Conservation (phyloP, 805 yeast species). For the Scheffersomyces ergatensis region DNA sequence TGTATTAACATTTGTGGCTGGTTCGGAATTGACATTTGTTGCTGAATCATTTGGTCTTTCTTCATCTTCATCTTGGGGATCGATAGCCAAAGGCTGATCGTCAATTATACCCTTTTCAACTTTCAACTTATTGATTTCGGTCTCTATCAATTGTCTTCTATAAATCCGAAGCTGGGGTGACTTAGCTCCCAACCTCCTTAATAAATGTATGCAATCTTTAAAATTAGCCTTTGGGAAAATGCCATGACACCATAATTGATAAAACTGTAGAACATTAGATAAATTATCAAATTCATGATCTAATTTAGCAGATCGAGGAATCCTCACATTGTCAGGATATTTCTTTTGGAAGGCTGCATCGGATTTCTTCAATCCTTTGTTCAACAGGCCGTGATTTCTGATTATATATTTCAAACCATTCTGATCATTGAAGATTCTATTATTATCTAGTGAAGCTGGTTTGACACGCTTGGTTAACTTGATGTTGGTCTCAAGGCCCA, state of each 20-base stretch:
- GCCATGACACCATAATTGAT: conserved; percentile 46
- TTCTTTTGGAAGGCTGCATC: conserved; percentile 18
- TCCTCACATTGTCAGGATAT: conserved; percentile 1
- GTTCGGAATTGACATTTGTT: not conserved
- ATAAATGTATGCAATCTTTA: conserved; percentile 59
- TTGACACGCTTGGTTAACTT: conserved; percentile 30
- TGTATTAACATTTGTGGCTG: not conserved
- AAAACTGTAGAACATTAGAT: conserved; percentile 35
- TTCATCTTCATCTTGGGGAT: no score
- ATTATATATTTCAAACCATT: conserved; percentile 33
- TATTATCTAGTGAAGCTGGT: conserved; percentile 37
- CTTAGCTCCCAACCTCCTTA: conserved; percentile 47
- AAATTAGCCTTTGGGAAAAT: conserved; percentile 81
- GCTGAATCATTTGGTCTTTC: not conserved
- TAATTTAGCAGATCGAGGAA: conserved; percentile 10
- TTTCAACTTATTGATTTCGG: conserved; percentile 23
- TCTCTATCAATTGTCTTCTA: conserved; percentile 26
- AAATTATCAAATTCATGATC: conserved; percentile 36
- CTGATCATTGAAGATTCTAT: conserved; percentile 29
- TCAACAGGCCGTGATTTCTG: conserved; percentile 26
- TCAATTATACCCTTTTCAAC: conserved; percentile 37
- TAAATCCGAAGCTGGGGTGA: conserved; percentile 33
- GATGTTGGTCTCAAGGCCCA: conserved; percentile 36
- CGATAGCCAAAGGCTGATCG: conserved; percentile 12
- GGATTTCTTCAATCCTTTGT: conserved; percentile 21